Percentiles rank a stretch among this genome's conserved stretches.
Conservation (phyloP, 257 asterid species). For the Pogostemon cablin region DNA sequence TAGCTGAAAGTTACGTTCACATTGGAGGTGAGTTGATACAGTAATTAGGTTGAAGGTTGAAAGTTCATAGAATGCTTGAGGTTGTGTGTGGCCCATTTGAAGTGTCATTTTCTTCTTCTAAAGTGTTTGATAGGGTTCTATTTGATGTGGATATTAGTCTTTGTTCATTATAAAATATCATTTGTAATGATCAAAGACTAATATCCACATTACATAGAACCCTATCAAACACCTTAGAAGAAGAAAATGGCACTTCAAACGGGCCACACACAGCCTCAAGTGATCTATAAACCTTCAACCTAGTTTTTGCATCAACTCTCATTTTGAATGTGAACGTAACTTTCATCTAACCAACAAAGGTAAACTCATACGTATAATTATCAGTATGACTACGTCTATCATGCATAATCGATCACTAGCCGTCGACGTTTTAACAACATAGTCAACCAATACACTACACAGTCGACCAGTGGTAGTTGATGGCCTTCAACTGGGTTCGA, state of each 20-base stretch:
- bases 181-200: constrained; percentile 1
- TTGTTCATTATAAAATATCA: background rate
- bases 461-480: too few species aligned
- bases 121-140: constrained; percentile 35
- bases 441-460: too few species aligned
- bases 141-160: constrained; percentile 54
- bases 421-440: too few species aligned
- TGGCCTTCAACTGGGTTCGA: too few species aligned
- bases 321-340: constrained; percentile 37
- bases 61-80: constrained; percentile 44
- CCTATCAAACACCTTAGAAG: constrained; percentile 40
- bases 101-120: constrained; percentile 40
- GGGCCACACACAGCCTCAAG: constrained; percentile 51
- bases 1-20: constrained; percentile 25
- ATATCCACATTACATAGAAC: constrained; percentile 53
- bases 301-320: constrained; percentile 45
- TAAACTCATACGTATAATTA: too few species aligned
- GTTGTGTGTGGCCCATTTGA: constrained; percentile 48
- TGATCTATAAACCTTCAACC: constrained; percentile 54
- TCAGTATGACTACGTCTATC: too few species aligned
- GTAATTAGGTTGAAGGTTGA: constrained; percentile 46
- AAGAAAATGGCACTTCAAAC: constrained; percentile 35
- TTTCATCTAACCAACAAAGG: constrained; percentile 37
- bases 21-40: constrained; percentile 48
- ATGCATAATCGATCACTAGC: too few species aligned